A percentile compares a stretch with the other conserved stretches of the same genome.
Evolutionary conservation across 306 rosid species (phyloP).

Genomic region (Coriaria nepalensis): DNA sequence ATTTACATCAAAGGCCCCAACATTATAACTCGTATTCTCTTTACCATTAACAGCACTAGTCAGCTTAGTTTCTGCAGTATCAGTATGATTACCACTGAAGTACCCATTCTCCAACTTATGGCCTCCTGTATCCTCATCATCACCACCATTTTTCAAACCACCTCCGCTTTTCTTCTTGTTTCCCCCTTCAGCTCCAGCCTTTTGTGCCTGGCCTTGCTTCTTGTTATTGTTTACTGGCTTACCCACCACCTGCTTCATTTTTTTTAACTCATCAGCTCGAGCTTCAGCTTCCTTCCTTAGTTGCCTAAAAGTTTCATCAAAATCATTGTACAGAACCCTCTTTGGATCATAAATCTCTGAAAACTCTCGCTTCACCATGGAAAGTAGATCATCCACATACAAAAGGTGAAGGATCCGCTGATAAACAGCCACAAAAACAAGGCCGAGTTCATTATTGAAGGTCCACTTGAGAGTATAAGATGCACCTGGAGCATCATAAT

Average conservation of each 20-base stretch:
- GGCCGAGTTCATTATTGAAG: constrained; percentile 82
- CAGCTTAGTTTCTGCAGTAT: constrained; percentile 33
- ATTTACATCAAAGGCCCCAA: constrained; percentile 96
- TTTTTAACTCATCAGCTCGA: constrained; percentile 70
- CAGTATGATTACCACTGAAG: constrained; percentile 43
- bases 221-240: constrained; percentile 37
- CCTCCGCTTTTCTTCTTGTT: constrained; percentile 38
- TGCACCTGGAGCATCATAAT: constrained; percentile 72
- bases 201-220: constrained; percentile 55
- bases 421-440: constrained; percentile 83
- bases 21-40: constrained; percentile 59
- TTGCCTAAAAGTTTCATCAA: constrained; percentile 75
- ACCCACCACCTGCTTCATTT: constrained; percentile 43
- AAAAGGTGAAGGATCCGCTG: constrained; percentile 71
- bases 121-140: constrained; percentile 30
- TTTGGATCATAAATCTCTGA: constrained; percentile 52
- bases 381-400: constrained; percentile 73
- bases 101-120: constrained; percentile 49
- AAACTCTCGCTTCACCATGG: constrained; percentile 66
- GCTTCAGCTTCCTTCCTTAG: constrained; percentile 77
- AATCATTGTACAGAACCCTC: constrained; percentile 44
- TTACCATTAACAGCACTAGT: constrained; percentile 37
- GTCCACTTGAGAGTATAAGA: constrained; percentile 91
- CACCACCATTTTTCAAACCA: constrained; percentile 32
- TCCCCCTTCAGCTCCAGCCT: constrained; percentile 47